Evolutionary conservation across 2,329 filamentous ascomycete genomes (phyloP).

Genomic region (Fragosphaeria purpurea): DNA sequence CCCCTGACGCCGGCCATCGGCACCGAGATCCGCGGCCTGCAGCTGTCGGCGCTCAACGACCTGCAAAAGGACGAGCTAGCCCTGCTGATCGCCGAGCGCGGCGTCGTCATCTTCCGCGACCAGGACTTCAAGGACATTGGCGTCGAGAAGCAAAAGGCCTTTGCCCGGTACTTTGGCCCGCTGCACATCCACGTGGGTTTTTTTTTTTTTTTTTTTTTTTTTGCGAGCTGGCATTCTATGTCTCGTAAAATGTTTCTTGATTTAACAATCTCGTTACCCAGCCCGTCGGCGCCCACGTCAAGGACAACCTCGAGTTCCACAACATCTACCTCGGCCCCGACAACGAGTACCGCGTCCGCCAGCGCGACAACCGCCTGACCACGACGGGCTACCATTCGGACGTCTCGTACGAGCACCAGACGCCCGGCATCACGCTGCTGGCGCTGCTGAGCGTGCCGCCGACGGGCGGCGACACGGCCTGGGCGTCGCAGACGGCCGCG

Average conservation of each 20-base stretch:
- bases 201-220: no score
- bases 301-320: slow-evolving; percentile 32
- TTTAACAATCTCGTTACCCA: slow-evolving; percentile 7
- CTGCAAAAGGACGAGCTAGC: slow-evolving; percentile 32
- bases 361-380: slow-evolving; percentile 24
- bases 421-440: slow-evolving; percentile 31
- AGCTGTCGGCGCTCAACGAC: slow-evolving; percentile 27
- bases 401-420: slow-evolving; percentile 32
- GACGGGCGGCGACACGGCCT: slow-evolving; percentile 29
- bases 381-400: slow-evolving; percentile 31
- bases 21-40: slow-evolving; percentile 30
- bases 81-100: slow-evolving; percentile 29
- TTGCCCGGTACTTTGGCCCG: slow-evolving; percentile 28
- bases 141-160: slow-evolving; percentile 26
- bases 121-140: slow-evolving; percentile 29
- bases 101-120: slow-evolving; percentile 27
- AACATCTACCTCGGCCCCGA: slow-evolving; percentile 36
- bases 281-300: slow-evolving; percentile 32
- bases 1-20: slow-evolving; percentile 26
- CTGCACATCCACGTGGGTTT: slow-evolving; percentile 24
- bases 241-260: no score
- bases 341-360: slow-evolving; percentile 30
- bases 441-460: slow-evolving; percentile 26
- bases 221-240: no score
- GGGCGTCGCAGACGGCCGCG: slow-evolving; percentile 27